Evolutionary conservation across 164 flowering plant species (phyloP).

Genomic region (Pachysandra terminalis): DNA sequence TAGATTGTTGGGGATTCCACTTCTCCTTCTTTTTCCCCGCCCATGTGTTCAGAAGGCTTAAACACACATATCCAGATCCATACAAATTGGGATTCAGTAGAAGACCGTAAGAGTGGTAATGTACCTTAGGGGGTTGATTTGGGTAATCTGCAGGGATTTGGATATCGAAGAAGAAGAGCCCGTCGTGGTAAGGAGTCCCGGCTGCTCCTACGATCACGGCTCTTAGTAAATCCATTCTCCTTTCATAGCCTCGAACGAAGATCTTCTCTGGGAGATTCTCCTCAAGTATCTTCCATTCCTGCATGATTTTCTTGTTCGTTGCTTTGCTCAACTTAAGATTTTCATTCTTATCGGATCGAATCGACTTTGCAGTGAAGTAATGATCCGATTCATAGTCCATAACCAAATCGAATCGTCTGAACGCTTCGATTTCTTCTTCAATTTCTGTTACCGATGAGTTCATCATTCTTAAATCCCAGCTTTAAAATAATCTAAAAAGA

Average conservation of each 20-base stretch:
- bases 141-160: no score
- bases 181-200: no score
- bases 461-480: no score
- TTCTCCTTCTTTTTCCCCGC: constrained; percentile 11
- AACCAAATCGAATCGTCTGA: constrained; percentile 20
- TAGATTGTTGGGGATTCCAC: constrained; percentile 24
- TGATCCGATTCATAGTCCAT: constrained; percentile 19
- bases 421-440: neutral
- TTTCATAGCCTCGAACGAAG: constrained; percentile 25
- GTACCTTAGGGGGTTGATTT: constrained; percentile 27
- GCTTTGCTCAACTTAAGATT: neutral
- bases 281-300: no score
- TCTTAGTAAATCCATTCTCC: no score
- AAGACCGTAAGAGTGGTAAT: constrained; percentile 23
- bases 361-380: no score
- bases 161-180: no score
- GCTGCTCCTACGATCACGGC: no score
- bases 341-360: neutral
- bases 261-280: no score
- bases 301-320: constrained; percentile 13
- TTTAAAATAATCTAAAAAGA: no score
- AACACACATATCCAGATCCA: constrained; percentile 14
- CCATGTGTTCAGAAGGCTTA: constrained; percentile 31
- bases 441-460: no score
- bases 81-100: constrained; percentile 32